Evolutionary conservation across 306 rosid genomes (phyloP), one percentile per base, ranked within the genome.

Genomic region (Prosopis cineraria): DNA sequence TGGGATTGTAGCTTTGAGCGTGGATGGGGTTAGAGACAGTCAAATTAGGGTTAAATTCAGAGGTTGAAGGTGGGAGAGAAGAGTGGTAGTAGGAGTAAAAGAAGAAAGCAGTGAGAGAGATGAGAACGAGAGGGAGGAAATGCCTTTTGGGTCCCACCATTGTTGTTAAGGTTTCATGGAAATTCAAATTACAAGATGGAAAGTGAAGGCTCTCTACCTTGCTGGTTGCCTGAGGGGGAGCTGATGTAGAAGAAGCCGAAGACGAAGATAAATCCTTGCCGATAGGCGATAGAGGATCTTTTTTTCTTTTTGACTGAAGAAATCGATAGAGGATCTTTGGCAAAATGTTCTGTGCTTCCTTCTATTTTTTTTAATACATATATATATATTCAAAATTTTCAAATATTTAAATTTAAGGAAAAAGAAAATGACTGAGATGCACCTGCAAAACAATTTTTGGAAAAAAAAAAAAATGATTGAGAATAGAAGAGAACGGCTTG

Each of bases 71-170:
- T 17, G 91, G 87, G 79, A 84, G 86, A 80, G 81, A 85, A 63
- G 81, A 89, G 71, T 75, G 92, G 90, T 70, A 88, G 86, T 60
- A 62, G 14, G 84, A 43, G 86, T 78, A 81, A 76, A 83, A 83
- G 86, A 85, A 59, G 85, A 88, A 74, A 19, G 87, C 91, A 31
- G 84, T 70, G 58, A 88, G 50, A 45, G 86, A 78, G 81, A 88
- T 52, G 40, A 88, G 48, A 40, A 80, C 60, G 5, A 88, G 88
- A 50, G 95, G 93, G 66, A 94, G 84, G 71, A 89, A 87, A 50
- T 81, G 90, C n/a, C 88, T 64, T 63, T 79, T 88, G 34, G 90
- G 90, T 72, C 92, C 91, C 69, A 85, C 87, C 97, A 94, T 94
- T 76, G 62, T 11, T 10, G 64, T 80, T 82, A 48, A 68, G 73